These are phyloP conservation scores for Maudiozyma turicensis DNA, from an alignment of 805 yeast species.

Conservation along the genomic window DNA sequence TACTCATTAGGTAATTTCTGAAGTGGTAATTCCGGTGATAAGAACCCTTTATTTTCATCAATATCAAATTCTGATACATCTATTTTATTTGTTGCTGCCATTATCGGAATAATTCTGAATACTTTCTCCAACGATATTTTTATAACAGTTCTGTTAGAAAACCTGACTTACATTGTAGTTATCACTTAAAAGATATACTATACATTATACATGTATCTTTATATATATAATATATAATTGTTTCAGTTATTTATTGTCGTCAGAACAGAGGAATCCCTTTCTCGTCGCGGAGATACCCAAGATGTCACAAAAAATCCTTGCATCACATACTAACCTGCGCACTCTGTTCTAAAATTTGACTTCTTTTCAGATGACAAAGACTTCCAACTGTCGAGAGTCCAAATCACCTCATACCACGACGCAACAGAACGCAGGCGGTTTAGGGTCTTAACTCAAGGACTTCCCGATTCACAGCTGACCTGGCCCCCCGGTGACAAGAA, in stretches of 20 bases:
- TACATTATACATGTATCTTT: too few species aligned
- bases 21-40: slow-evolving; percentile 63
- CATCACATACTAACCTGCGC: not conserved
- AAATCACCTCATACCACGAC: too few species aligned
- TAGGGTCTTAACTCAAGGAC: too few species aligned
- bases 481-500: too few species aligned
- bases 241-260: not conserved
- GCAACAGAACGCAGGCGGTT: too few species aligned
- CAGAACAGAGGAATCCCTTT: too few species aligned
- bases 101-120: not conserved
- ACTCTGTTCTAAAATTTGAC: not conserved
- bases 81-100: slow-evolving; percentile 26
- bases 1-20: slow-evolving; percentile 48
- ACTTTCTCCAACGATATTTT: not conserved
- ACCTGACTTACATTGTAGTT: not conserved
- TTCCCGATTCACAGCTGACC: too few species aligned
- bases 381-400: too few species aligned
- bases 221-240: too few species aligned
- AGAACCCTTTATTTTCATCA: slow-evolving; percentile 63
- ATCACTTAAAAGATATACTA: too few species aligned
- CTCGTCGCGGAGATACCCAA: too few species aligned
- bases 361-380: not conserved
- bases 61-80: slow-evolving; percentile 57
- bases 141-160: too few species aligned
- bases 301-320: slow-evolving; percentile 3